A percentile compares a stretch with the other conserved stretches of the same genome.
Conservation (phyloP, 306 rosid species). For the Sophora flavescens region DNA sequence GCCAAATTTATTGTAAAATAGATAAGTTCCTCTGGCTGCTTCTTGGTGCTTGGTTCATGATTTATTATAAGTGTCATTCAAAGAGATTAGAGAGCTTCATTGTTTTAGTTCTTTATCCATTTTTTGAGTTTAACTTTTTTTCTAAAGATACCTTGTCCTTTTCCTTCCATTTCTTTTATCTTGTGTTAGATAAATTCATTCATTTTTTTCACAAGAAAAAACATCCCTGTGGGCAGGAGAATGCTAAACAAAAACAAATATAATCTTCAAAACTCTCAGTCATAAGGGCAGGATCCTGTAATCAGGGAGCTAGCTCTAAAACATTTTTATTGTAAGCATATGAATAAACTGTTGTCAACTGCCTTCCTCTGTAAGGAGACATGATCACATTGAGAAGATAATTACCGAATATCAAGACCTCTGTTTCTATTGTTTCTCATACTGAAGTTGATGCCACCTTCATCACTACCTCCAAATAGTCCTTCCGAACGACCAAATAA, state of each 20-base stretch:
- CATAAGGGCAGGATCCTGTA: neutral
- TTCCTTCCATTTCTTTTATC: neutral
- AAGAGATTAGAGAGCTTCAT: neutral
- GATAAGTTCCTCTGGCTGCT: neutral
- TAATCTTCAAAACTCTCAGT: neutral
- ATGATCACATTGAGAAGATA: constrained; percentile 33
- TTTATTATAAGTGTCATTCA: neutral
- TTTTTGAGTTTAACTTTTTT: neutral
- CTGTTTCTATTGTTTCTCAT: constrained; percentile 60
- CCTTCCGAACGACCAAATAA: constrained; percentile 82
- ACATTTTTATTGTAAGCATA: constrained; percentile 21
- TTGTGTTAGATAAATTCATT: neutral
- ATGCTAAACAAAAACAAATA: constrained; percentile 13
- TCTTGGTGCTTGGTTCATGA: neutral
- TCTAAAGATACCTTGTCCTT: neutral
- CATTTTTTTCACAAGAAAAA: neutral
- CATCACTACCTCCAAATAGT: constrained; percentile 71
- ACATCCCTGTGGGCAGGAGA: neutral
- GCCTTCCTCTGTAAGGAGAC: neutral
- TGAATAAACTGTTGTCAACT: constrained; percentile 11
- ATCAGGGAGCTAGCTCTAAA: neutral
- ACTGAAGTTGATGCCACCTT: constrained; percentile 72
- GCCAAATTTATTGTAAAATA: neutral
- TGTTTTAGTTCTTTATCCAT: neutral
- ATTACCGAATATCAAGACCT: constrained; percentile 75